Evolutionary conservation across 164 flowering plant species (phyloP).

Genomic region (Echeveria elegans): DNA sequence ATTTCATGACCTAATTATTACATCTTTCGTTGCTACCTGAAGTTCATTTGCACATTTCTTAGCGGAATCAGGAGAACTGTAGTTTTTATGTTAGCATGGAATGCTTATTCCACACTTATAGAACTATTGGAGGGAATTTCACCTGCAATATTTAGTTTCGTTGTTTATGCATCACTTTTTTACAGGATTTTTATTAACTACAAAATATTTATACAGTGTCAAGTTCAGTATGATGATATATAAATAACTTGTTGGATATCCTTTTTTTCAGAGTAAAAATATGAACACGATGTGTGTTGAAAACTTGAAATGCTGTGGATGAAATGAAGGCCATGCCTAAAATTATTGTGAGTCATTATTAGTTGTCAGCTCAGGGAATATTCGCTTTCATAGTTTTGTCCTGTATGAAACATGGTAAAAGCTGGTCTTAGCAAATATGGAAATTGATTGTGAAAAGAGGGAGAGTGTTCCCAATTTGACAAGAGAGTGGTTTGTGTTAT

Average conservation of each 20-base stretch:
- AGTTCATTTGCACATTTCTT: background rate
- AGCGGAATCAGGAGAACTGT: background rate
- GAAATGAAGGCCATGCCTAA: background rate
- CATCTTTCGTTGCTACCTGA: background rate
- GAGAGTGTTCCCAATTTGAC: background rate
- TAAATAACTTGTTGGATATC: too few species aligned
- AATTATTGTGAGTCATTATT: slow-evolving; percentile 4
- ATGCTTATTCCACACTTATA: background rate
- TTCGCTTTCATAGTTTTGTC: background rate
- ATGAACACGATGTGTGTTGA: background rate
- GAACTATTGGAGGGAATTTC: too few species aligned
- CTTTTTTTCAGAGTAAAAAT: background rate
- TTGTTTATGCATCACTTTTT: background rate
- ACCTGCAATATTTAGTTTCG: background rate
- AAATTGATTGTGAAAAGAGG: slow-evolving; percentile 7
- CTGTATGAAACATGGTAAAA: background rate
- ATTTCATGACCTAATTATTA: background rate
- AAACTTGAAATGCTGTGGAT: too few species aligned
- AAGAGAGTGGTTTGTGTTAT: background rate
- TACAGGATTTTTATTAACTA: background rate
- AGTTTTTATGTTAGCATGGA: background rate
- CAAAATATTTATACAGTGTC: background rate
- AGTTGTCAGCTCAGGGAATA: background rate
- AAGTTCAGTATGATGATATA: too few species aligned
- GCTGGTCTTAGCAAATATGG: background rate